These are phyloP conservation scores for Favolaschia claudopus DNA, from an alignment of 768 basidiomycete species.

Conservation along the genomic window DNA sequence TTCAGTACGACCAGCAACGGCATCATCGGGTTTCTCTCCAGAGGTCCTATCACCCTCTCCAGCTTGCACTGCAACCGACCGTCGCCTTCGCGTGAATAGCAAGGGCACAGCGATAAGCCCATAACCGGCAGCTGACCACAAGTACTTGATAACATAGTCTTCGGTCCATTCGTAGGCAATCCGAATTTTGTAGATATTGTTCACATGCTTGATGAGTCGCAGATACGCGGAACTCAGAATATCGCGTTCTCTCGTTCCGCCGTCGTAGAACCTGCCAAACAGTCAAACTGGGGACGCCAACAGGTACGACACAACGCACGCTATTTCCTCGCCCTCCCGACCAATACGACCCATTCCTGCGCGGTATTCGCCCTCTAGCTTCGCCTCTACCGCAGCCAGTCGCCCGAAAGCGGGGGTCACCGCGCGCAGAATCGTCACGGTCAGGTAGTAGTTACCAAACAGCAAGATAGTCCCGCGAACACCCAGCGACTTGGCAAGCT, in stretches of 20 bases:
- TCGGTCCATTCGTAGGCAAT: conserved; percentile 96
- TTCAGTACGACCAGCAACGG: conserved; percentile 56
- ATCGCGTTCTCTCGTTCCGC: conserved; percentile 81
- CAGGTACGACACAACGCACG: conserved; percentile 55
- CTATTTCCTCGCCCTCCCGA: conserved; percentile 91
- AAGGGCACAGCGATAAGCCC: conserved; percentile 91
- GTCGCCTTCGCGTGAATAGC: conserved; percentile 68
- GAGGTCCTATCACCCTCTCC: conserved; percentile 5
- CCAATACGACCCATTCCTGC: conserved; percentile 87
- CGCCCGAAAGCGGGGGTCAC: conserved; percentile 94
- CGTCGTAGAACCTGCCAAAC: conserved; percentile 83
- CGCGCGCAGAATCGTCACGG: conserved; percentile 79
- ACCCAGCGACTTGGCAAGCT: conserved; percentile 87
- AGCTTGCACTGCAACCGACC: conserved; percentile 36
- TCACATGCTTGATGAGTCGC: conserved; percentile 85
- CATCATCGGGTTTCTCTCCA: conserved; percentile 40
- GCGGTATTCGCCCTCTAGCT: conserved; percentile 90
- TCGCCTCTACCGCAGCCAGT: conserved; percentile 87
- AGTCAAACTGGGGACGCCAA: neutral
- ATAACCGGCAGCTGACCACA: conserved; percentile 95
- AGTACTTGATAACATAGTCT: conserved; percentile 95
- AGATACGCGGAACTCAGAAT: conserved; percentile 83
- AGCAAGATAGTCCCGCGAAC: conserved; percentile 82
- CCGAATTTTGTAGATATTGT: conserved; percentile 93
- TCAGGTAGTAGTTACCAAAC: conserved; percentile 87